Evolutionary conservation across 805 yeast species (phyloP).

Genomic region (Sugiyamaella qingdaonensis): DNA sequence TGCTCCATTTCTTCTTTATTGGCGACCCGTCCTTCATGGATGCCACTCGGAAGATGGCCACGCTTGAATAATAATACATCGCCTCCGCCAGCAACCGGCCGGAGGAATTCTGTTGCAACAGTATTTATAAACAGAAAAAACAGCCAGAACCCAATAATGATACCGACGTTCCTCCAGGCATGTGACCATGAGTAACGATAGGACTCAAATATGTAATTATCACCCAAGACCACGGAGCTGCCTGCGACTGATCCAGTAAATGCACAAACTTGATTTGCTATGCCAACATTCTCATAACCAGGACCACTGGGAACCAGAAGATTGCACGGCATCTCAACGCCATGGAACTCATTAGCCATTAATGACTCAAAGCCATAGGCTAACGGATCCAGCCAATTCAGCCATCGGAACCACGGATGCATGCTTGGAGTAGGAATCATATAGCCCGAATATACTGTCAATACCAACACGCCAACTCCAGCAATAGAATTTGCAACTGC

Average conservation of each 20-base stretch:
- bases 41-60: slow-evolving; percentile 33
- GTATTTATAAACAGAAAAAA: slow-evolving; percentile 34
- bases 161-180: slow-evolving; percentile 80
- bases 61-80: slow-evolving; percentile 31
- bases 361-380: slow-evolving; percentile 59
- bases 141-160: slow-evolving; percentile 48
- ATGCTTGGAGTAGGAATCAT: slow-evolving; percentile 56
- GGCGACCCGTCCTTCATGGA: background rate
- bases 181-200: slow-evolving; percentile 54
- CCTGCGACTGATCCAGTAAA: slow-evolving; percentile 61
- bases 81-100: slow-evolving; percentile 31
- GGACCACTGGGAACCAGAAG: slow-evolving; percentile 59
- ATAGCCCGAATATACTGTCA: slow-evolving; percentile 58
- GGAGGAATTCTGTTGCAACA: slow-evolving; percentile 32
- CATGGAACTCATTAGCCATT: slow-evolving; percentile 62
- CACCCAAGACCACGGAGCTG: slow-evolving; percentile 50
- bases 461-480: slow-evolving; percentile 47
- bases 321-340: slow-evolving; percentile 50
- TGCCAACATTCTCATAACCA: slow-evolving; percentile 41
- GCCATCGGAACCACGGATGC: slow-evolving; percentile 73
- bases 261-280: slow-evolving; percentile 49
- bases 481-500: slow-evolving; percentile 59
- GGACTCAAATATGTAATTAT: slow-evolving; percentile 45
- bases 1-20: slow-evolving; percentile 29
- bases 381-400: slow-evolving; percentile 54